phyloP scores from a whole-genome alignment of 1,284 basidiomycete species.

The Fistulinella cinereoalba region DNA sequence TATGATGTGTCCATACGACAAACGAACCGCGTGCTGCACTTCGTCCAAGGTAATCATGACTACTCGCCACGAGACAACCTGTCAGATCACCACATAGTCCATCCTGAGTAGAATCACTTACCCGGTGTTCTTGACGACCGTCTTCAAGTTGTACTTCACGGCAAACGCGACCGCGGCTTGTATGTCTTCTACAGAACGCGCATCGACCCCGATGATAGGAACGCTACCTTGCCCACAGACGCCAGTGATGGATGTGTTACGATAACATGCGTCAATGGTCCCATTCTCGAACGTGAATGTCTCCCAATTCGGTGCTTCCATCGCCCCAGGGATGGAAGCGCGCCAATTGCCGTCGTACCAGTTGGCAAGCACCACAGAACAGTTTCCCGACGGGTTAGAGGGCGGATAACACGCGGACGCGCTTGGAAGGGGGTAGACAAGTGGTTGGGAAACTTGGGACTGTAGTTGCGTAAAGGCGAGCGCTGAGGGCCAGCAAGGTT shows the following conservation, averaged over 20 bases:
- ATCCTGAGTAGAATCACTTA: conserved; percentile 15
- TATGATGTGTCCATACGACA: conserved; percentile 40
- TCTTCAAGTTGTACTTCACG: conserved; percentile 38
- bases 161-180: conserved; percentile 35
- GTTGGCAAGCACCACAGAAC: conserved; percentile 14
- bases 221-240: conserved; percentile 18
- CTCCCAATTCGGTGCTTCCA: not conserved
- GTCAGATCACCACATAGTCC: not conserved
- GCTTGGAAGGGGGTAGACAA: conserved; percentile 26
- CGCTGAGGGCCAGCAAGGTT: conserved; percentile 42
- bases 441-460: conserved; percentile 29
- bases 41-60: conserved; percentile 41
- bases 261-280: not conserved
- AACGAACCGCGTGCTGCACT: conserved; percentile 38
- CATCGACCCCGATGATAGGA: conserved; percentile 23
- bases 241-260: not conserved
- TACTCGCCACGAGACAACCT: not conserved
- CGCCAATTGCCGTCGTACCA: not conserved
- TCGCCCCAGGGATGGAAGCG: not conserved
- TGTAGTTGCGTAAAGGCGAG: conserved; percentile 35
- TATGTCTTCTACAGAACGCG: conserved; percentile 36
- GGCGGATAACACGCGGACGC: conserved; percentile 28
- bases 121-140: conserved; percentile 52
- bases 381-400: conserved; percentile 18
- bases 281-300: not conserved